A percentile compares a stretch with the other conserved stretches of the same genome.
These are phyloP conservation scores for Skeletonema menzelii DNA, from an alignment of 108 stramenopile genomes.

Conservation along the genomic window DNA sequence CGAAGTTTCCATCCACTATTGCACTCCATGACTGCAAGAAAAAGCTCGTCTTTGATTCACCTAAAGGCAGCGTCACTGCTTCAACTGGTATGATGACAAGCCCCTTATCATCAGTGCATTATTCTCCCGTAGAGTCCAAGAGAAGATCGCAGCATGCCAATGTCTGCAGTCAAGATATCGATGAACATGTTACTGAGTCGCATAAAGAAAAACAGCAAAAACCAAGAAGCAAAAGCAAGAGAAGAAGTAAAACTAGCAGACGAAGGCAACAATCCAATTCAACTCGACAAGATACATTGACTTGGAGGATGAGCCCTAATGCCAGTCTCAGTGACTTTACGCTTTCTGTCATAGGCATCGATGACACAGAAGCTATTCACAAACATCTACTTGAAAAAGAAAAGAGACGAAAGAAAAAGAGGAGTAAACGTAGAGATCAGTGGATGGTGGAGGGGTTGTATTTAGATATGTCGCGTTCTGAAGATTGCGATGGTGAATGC, in stretches of 20 bases:
- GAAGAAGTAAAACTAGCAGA: neutral
- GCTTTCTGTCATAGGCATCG: slow-evolving; percentile 48
- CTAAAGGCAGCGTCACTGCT: slow-evolving; percentile 7
- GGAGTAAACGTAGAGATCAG: slow-evolving; percentile 19
- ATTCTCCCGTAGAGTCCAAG: slow-evolving; percentile 30
- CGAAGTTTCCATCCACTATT: neutral
- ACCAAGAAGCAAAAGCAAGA: slow-evolving; percentile 20
- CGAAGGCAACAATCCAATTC: neutral
- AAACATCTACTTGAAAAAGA: slow-evolving; percentile 3
- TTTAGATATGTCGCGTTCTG: slow-evolving; percentile 35
- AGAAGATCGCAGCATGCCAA: neutral
- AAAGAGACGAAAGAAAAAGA: neutral
- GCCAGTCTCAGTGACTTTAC: slow-evolving; percentile 53
- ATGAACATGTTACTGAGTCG: neutral
- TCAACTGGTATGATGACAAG: neutral
- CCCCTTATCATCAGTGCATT: slow-evolving; percentile 15
- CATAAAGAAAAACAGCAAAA: slow-evolving; percentile 4
- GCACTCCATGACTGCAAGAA: neutral
- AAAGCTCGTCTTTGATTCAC: neutral
- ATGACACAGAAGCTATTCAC: slow-evolving; percentile 33
- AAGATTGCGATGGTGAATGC: slow-evolving; percentile 17
- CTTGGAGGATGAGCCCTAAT: slow-evolving; percentile 61
- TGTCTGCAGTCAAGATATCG: neutral
- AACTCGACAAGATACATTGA: slow-evolving; percentile 8
- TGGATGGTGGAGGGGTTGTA: slow-evolving; percentile 46